These are phyloP conservation scores for Trichoderma sp. DNA, from an alignment of 2,329 filamentous ascomycete genomes.

Conservation along the genomic window DNA sequence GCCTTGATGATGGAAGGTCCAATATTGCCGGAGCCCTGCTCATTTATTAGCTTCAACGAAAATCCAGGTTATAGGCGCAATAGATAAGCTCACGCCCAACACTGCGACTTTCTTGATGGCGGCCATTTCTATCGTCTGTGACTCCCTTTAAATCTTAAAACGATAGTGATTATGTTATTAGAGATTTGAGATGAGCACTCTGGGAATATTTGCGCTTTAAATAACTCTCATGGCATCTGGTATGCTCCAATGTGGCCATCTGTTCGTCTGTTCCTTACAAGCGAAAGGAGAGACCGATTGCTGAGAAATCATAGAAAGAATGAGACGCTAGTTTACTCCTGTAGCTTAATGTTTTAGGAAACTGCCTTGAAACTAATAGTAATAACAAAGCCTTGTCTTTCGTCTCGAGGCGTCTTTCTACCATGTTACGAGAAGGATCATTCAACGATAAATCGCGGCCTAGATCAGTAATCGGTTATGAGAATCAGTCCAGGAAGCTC, in stretches of 20 bases:
- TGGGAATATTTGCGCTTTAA: not conserved
- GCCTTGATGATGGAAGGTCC: not conserved
- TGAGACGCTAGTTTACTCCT: not conserved
- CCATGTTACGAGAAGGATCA: not conserved
- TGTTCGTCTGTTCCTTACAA: not conserved
- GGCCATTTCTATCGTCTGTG: not conserved
- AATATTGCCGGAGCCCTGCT: not conserved
- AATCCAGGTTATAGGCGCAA: not conserved
- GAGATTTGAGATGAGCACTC: not conserved
- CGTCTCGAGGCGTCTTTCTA: not conserved
- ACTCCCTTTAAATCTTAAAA: not conserved
- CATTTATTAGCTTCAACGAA: not conserved
- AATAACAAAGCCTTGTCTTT: not conserved
- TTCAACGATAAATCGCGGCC: not conserved
- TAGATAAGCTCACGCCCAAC: not conserved
- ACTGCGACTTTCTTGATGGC: conserved; percentile 2
- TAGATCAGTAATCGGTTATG: not conserved
- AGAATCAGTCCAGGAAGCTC: not conserved
- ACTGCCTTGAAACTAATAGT: not conserved
- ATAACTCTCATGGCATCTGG: not conserved
- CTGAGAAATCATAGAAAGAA: not conserved
- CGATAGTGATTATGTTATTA: not conserved
- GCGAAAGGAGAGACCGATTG: not conserved
- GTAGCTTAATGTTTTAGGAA: not conserved
- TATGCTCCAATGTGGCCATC: not conserved